phyloP scores from a whole-genome alignment of 768 basidiomycete species.

The Pleurotus ostreatus region DNA sequence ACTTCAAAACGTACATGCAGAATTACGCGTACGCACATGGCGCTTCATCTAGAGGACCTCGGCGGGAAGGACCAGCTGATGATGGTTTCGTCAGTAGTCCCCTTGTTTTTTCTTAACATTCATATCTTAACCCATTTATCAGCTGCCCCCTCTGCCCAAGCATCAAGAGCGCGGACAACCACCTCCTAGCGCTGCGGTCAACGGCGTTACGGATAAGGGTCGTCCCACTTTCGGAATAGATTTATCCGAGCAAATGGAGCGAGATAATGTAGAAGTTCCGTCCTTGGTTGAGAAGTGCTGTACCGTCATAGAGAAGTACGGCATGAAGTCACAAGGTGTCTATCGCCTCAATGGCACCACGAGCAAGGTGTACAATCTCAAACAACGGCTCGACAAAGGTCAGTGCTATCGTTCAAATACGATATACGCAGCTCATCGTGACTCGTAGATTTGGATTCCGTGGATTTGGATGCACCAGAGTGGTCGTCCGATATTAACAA shows the following conservation, averaged over 20 bases:
- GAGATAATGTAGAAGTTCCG: constrained; percentile 90
- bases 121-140: constrained; percentile 5
- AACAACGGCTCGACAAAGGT: constrained; percentile 86
- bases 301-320: constrained; percentile 87
- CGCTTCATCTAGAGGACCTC: constrained; percentile 58
- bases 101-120: background rate
- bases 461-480: constrained; percentile 84
- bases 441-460: constrained; percentile 69
- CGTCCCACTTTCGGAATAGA: constrained; percentile 91
- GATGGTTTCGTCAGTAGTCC: constrained; percentile 81
- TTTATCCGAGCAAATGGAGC: constrained; percentile 87
- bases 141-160: constrained; percentile 64
- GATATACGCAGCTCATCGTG: constrained; percentile 3
- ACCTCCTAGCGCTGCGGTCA: constrained; percentile 14
- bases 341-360: constrained; percentile 92
- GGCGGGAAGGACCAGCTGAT: constrained; percentile 84
- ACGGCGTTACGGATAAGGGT: constrained; percentile 44
- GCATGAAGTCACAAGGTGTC: constrained; percentile 80
- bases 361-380: constrained; percentile 79
- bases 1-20: constrained; percentile 97
- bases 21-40: constrained; percentile 92
- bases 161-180: constrained; percentile 19
- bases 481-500: constrained; percentile 96
- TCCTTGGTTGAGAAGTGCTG: constrained; percentile 85
- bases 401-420: background rate